Conservation (phyloP, 257 asterid species). For the Anisodus acutangulus region DNA sequence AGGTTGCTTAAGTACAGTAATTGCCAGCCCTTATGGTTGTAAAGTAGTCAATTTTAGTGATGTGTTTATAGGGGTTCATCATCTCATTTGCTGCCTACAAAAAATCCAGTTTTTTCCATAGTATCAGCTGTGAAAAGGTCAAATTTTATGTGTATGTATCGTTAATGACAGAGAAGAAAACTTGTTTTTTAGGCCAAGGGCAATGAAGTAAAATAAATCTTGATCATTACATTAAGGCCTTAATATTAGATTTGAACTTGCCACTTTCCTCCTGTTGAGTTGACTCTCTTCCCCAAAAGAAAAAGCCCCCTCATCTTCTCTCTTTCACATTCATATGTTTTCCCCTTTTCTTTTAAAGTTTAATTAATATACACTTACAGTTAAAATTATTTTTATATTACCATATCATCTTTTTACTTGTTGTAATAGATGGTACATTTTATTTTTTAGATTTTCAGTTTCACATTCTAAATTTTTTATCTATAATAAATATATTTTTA, state of each 20-base stretch:
- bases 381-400: no score
- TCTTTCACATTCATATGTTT: slow-evolving; percentile 4
- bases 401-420: no score
- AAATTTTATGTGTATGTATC: neutral
- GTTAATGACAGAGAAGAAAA: neutral
- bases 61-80: neutral
- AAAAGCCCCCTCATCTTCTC: neutral
- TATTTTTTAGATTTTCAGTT: no score
- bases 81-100: neutral
- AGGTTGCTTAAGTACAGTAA: slow-evolving; percentile 22
- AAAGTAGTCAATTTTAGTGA: slow-evolving; percentile 6
- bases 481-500: no score
- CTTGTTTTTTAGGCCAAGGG: slow-evolving; percentile 1
- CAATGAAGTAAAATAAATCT: slow-evolving; percentile 18
- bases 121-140: slow-evolving; percentile 2
- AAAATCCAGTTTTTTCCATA: neutral
- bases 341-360: neutral
- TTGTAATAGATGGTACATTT: no score
- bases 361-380: no score
- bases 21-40: slow-evolving; percentile 27
- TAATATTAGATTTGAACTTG: slow-evolving; percentile 34
- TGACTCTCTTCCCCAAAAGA: slow-evolving; percentile 27
- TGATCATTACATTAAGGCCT: neutral
- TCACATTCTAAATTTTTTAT: no score
- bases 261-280: slow-evolving; percentile 22